phyloP scores from a whole-genome alignment of 1,284 basidiomycete species.

The Cronartium quercuum region DNA sequence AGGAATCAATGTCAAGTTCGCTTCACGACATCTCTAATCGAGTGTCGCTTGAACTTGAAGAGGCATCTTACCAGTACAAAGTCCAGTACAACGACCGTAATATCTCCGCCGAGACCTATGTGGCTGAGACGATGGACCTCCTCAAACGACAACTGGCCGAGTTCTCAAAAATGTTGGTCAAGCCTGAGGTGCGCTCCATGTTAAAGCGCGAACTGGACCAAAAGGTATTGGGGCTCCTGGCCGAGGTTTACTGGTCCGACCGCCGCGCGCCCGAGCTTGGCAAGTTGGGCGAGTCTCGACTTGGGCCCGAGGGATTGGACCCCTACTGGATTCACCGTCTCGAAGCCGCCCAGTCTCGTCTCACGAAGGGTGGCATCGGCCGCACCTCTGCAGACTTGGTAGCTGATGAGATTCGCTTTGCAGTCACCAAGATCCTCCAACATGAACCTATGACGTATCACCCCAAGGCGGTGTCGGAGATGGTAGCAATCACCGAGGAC shows the following conservation, averaged over 20 bases:
- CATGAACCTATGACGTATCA: constrained; percentile 85
- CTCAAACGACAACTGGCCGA: constrained; percentile 88
- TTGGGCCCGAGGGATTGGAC: constrained; percentile 67
- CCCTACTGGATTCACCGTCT: constrained; percentile 93
- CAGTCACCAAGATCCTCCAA: constrained; percentile 53
- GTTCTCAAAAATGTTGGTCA: constrained; percentile 74
- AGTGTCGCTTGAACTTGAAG: constrained; percentile 92
- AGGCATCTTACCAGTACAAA: constrained; percentile 97
- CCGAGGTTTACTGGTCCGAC: constrained; percentile 95
- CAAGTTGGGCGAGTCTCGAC: constrained; percentile 63
- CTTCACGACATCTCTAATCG: constrained; percentile 92
- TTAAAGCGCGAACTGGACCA: constrained; percentile 91
- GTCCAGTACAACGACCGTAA: constrained; percentile 97
- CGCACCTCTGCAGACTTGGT: constrained; percentile 89
- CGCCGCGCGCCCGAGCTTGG: constrained; percentile 71
- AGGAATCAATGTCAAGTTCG: constrained; percentile 92
- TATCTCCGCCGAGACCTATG: constrained; percentile 91
- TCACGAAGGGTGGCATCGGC: constrained; percentile 96
- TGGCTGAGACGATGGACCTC: constrained; percentile 89
- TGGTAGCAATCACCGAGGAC: constrained; percentile 82
- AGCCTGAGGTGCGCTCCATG: constrained; percentile 77
- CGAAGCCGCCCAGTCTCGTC: constrained; percentile 77
- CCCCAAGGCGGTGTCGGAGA: constrained; percentile 74
- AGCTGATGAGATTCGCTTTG: constrained; percentile 76
- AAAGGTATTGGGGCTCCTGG: constrained; percentile 91